Conservation (phyloP, 345 rosid genomes). For the Eucalyptus lansdowneana region DNA sequence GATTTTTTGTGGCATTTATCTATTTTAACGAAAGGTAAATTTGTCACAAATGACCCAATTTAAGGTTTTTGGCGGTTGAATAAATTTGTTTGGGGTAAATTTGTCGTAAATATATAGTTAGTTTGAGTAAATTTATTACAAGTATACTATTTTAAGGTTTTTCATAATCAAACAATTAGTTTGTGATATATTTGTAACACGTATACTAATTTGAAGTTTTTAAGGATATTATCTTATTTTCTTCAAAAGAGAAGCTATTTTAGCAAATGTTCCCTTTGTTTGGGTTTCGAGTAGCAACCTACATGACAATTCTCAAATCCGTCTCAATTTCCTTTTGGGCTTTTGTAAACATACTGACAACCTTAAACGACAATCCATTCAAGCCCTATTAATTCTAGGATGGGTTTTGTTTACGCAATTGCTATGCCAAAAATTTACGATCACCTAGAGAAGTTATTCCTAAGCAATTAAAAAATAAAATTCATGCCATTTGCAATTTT, state of each 20-base stretch:
- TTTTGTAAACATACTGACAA: background rate
- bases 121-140: fast-evolving
- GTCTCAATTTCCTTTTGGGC: background rate
- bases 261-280: background rate
- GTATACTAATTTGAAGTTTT: fast-evolving
- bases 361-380: background rate
- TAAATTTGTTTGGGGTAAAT: too few relatives aligned
- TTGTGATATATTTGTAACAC: too few relatives aligned
- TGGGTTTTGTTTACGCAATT: background rate
- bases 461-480: background rate
- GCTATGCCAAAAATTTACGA: background rate
- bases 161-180: fast-evolving
- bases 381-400: background rate
- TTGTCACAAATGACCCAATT: fast-evolving
- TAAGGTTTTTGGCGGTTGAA: fast-evolving
- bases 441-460: background rate
- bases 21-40: fast-evolving
- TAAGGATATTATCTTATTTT: fast-evolving
- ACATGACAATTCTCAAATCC: background rate
- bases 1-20: too few relatives aligned
- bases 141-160: fast-evolving
- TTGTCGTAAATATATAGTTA: fast-evolving
- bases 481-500: background rate
- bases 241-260: background rate
- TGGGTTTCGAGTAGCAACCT: background rate